Evolutionary conservation across 805 yeast species (phyloP), one percentile per base, ranked within the genome.

Genomic region (Candida taoyuanica): DNA sequence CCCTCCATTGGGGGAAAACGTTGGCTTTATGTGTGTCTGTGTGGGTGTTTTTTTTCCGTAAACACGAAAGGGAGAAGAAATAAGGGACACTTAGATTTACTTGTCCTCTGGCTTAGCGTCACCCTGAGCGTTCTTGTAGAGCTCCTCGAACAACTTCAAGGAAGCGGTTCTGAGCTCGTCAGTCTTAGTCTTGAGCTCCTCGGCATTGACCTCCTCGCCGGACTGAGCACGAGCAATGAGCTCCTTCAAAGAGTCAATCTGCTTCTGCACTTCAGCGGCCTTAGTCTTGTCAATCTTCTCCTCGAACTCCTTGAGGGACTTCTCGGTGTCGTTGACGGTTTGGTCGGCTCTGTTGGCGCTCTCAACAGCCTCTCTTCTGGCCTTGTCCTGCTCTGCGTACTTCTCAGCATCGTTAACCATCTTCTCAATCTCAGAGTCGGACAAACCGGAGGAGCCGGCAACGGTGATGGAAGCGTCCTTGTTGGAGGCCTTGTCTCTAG

Each of bases 331-430:
- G 56, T 84, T 78, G 38, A 81, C 76, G 64, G 82, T 76, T 63
- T 77, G 78, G 65, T 82, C 89, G 53, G 87, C 85, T 60, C 81
- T 84, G 81, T 82, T 86, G 54, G 94, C 94, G 51, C 71, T 64
- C 69, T 85, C 94, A 59, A 77, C 74, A 42, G 78, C 71, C 54
- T 70, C 74, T 55, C 72, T 73, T 58, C 71, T 63, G 43, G 72
- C 74, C 46, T 71, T 71, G 60, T 80, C 87, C 47, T 62, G 63
- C 44, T 74, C 74, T 47, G 76, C 74, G 68, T 73, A 74, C 51
- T 65, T 65, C 52, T 71, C 74, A 53, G 85, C 83, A 53, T 77
- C 83, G 50, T 65, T 68, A 37, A 80, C 67, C 68, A 80, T 73
- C 59, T 68, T 64, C 56, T 76, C 71, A 37, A 80, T 74, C 55